A percentile compares a stretch with the other conserved stretches of the same genome.
These are phyloP conservation scores for Ajuga chamaepitys DNA, from an alignment of 257 asterid species.

Conservation along the genomic window DNA sequence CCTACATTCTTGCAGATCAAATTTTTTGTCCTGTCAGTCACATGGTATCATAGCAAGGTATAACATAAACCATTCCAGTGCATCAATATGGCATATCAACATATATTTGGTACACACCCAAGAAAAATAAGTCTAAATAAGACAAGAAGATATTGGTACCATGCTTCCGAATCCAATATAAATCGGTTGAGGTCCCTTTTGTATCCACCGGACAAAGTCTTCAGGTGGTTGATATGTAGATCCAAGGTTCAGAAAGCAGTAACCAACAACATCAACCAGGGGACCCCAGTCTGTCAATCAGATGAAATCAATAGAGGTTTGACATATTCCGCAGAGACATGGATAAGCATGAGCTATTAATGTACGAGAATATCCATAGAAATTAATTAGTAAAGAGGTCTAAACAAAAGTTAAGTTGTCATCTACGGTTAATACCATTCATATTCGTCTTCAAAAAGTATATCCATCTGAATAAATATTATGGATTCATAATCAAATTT, in stretches of 20 bases:
- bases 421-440: not conserved
- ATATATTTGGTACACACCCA: not conserved
- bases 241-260: slow-evolving; percentile 76
- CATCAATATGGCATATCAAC: not conserved
- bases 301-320: slow-evolving; percentile 3
- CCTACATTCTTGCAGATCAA: not conserved
- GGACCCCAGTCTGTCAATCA: slow-evolving; percentile 88
- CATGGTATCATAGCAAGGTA: not conserved
- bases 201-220: slow-evolving; percentile 72
- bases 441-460: no score
- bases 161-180: slow-evolving; percentile 99
- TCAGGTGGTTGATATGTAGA: slow-evolving; percentile 66
- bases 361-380: not conserved
- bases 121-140: not conserved
- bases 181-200: slow-evolving; percentile 68
- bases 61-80: not conserved
- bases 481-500: no score
- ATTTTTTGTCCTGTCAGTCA: not conserved
- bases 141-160: slow-evolving; percentile 37
- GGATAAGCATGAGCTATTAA: not conserved
- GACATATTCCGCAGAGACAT: not conserved
- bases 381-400: not conserved
- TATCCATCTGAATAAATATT: no score
- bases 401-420: not conserved
- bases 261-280: slow-evolving; percentile 90